Base-by-base conservation (phyloP, 305 asterid species). In the Fraxinus latifolia region DNA sequence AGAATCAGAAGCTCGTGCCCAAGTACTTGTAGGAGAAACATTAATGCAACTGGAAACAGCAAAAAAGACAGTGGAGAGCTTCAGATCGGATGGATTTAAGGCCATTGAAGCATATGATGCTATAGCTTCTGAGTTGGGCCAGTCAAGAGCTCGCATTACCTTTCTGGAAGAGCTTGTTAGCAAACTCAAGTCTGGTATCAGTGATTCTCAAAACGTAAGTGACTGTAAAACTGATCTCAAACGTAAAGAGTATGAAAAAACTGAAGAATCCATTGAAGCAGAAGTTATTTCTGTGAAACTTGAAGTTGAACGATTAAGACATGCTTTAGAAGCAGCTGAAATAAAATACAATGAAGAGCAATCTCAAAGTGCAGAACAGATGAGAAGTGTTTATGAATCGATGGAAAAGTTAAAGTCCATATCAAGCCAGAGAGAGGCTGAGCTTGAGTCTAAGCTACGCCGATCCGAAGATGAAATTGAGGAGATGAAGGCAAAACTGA, bases 31-130 rank as follows among this genome's bases (percentile, higher is more conserved):
- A 0, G 81, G 85, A 60, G 92, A 90, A 87, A 95, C 97, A 7
- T 87, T 91, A 55, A 77, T 84, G 80, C 97, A 91, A 70, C 91
- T 94, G 9, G 96, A 92, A 84, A 80, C 90, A 12, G 96, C 98
- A 0, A 94, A 86, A 79, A 89, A 50, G 87, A 87, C 84, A 33
- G 91, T 91, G 74, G 93, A 91, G 83, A 50, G 77, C 17, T 92
- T 92, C 14, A 83, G 90, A 55, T 84, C 86, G 3, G 92, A 86
- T 19, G 93, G 97, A 55, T 72, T 80, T 31, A 91, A 91, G 73
- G 82, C 83, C 27, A 87, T 77, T 19, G 92, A 90, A 81, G 89
- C 86, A 12, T 84, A 85, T 50, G 88, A 89, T 42, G 82, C 91
- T 6, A 39, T 91, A 12, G 83, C 90, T 81, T 80, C 65, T 0